These are phyloP conservation scores for Porcisia deanei DNA, from an alignment of 208 protist genomes.

Conservation along the genomic window DNA sequence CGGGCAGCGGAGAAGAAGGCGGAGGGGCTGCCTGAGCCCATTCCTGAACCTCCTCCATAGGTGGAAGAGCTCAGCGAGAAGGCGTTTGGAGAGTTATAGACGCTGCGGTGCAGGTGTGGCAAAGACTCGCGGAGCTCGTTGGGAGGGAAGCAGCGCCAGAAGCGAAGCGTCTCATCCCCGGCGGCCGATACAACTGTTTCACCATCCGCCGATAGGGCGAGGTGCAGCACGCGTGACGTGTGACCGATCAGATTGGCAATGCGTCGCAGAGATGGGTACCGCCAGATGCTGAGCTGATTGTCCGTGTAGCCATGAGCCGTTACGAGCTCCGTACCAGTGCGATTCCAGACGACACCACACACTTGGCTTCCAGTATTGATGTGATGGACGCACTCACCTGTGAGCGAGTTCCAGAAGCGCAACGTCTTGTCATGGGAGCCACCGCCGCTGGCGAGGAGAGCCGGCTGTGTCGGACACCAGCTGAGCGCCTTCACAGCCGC, in stretches of 20 bases:
- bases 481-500: slow-evolving; percentile 99
- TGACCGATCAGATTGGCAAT: slow-evolving; percentile 98
- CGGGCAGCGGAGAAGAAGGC: slow-evolving; percentile 1
- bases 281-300: slow-evolving; percentile 99
- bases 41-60: slow-evolving; percentile 1
- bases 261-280: slow-evolving; percentile 97
- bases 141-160: slow-evolving; percentile 88
- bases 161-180: slow-evolving; percentile 98
- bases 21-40: slow-evolving; percentile 5
- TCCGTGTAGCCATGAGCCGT: slow-evolving; percentile 98
- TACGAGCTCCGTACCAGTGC: slow-evolving; percentile 96
- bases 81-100: slow-evolving; percentile 13
- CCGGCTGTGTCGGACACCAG: slow-evolving; percentile 96
- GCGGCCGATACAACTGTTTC: slow-evolving; percentile 97
- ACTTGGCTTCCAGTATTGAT: slow-evolving; percentile 98
- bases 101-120: slow-evolving; percentile 24
- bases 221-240: slow-evolving; percentile 97
- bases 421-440: slow-evolving; percentile 98
- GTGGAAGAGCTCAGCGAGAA: slow-evolving; percentile 9
- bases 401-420: slow-evolving; percentile 98
- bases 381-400: slow-evolving; percentile 91
- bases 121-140: slow-evolving; percentile 22
- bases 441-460: slow-evolving; percentile 97
- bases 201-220: slow-evolving; percentile 97
- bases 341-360: slow-evolving; percentile 97